Evolutionary conservation across 305 asterid species (phyloP), one percentile per base, ranked within the genome.

Genomic region (Solanum hybrid): DNA sequence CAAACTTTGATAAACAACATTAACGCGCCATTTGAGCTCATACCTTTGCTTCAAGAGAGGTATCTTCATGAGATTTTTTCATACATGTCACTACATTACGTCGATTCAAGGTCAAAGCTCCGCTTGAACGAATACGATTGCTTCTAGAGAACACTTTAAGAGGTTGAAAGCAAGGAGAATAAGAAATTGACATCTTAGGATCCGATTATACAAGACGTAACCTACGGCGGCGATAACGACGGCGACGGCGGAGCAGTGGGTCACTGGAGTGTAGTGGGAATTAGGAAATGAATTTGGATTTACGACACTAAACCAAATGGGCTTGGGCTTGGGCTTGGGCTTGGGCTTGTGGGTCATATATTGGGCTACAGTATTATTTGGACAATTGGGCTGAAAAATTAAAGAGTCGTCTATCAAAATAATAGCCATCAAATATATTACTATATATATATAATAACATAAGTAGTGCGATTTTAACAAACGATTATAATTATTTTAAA

Each of bases 1-100:
- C 57, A 20, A 87, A 76, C 89, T 22, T 61, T n/a, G 35, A 6
- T 73, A n/a, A 87, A 87, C 89, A 88, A 86, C 5, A n/a, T 39
- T 26, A 85, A 28, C 5, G 24, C 36, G 76, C 12, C 31, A 16
- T 69, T 81, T 81, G 87, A 11, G 24, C 5, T 87, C 13, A 46
- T 91, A 95, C 97, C 96, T 95, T 95, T 3, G 93, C 90, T 91
- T 92, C 90, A 39, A 89, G 67, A 86, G 79, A 90, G 28, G 61
- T 24, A 79, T 87, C 88, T 57, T 94, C 90, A 89, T 89, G 91
- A 16, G 92, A 46, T 36, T 90, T 93, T 16, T 89, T 89, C 39
- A 89, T 90, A 92, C 95, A 93, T 39, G 95, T 89, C 89, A 85
- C 46, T 20, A 89, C 86, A 75, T 88, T 88, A 69, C 20, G 89